A percentile compares a stretch with the other conserved stretches of the same genome.
These are phyloP conservation scores for Lepiota subincarnata DNA, from an alignment of 768 basidiomycete species.

Conservation along the genomic window DNA sequence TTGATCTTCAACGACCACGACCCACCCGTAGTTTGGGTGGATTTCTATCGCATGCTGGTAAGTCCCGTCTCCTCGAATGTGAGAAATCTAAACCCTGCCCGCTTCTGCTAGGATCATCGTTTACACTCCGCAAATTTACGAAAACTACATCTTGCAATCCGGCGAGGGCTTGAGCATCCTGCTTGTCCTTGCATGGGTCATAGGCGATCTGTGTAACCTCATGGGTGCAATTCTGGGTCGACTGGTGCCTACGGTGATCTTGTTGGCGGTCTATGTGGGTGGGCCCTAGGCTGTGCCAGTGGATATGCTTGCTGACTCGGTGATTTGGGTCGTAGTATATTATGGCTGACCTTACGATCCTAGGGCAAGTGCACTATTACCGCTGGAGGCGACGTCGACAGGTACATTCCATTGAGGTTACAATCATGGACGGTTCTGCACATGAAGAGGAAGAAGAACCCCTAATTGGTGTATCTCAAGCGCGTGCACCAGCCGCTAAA, in stretches of 20 bases:
- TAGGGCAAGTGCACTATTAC: constrained; percentile 91
- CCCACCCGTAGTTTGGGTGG: constrained; percentile 66
- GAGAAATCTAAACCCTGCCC: neutral
- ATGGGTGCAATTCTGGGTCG: constrained; percentile 67
- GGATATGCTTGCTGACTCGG: neutral
- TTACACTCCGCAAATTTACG: constrained; percentile 83
- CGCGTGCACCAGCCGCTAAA: neutral
- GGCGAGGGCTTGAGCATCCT: constrained; percentile 86
- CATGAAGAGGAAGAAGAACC: neutral
- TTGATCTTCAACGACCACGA: neutral
- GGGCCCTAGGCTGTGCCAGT: neutral
- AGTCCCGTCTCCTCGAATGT: constrained; percentile 15
- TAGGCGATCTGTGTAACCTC: constrained; percentile 77
- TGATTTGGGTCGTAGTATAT: constrained; percentile 60
- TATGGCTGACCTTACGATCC: constrained; percentile 75
- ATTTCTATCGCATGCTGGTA: constrained; percentile 85
- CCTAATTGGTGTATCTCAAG: neutral
- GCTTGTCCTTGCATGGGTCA: constrained; percentile 79
- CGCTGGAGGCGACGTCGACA: constrained; percentile 47
- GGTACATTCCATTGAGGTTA: neutral
- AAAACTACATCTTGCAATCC: constrained; percentile 82
- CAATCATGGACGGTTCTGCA: neutral
- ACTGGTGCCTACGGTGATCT: constrained; percentile 80
- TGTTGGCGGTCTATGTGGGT: constrained; percentile 82
- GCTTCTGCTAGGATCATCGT: constrained; percentile 68